Percentiles rank a stretch among this genome's conserved stretches.
Evolutionary conservation across 306 rosid species (phyloP).

Genomic region (Acacia acuminata): DNA sequence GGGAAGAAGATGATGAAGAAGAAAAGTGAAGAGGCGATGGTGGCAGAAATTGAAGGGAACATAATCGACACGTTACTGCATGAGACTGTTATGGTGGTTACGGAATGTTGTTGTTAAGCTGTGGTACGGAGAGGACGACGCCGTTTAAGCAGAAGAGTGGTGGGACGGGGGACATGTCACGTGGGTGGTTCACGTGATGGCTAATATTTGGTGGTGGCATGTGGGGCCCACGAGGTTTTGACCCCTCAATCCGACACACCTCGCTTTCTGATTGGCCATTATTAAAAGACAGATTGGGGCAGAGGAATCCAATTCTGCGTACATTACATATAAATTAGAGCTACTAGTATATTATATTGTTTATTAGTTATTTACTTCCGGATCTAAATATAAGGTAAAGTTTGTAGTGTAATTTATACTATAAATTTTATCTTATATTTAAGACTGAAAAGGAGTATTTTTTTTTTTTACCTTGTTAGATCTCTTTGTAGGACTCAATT

Average conservation of each 20-base stretch:
- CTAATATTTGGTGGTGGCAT: neutral
- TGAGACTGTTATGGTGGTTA: constrained; percentile 47
- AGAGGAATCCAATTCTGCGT: constrained; percentile 49
- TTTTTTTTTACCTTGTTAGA: neutral
- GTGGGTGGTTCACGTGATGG: constrained; percentile 56
- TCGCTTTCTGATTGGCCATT: constrained; percentile 40
- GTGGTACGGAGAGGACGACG: constrained; percentile 27
- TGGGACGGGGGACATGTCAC: constrained; percentile 31
- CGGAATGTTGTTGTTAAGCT: neutral
- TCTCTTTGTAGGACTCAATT: neutral
- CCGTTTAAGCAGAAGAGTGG: constrained; percentile 13
- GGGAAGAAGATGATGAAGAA: constrained; percentile 22
- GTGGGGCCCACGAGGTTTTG: constrained; percentile 28
- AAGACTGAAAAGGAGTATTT: too few relatives aligned
- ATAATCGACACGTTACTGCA: constrained; percentile 65
- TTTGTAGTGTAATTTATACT: too few relatives aligned
- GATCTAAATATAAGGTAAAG: too few relatives aligned
- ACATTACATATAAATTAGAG: neutral
- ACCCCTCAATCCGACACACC: constrained; percentile 31
- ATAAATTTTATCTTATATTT: too few relatives aligned
- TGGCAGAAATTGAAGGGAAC: constrained; percentile 64
- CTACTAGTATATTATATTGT: neutral
- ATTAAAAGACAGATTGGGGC: constrained; percentile 54
- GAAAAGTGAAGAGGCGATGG: constrained; percentile 38
- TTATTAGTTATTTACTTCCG: neutral